phyloP scores from a whole-genome alignment of 2,329 filamentous ascomycete genomes.

The Fusarium cyanostomum region DNA sequence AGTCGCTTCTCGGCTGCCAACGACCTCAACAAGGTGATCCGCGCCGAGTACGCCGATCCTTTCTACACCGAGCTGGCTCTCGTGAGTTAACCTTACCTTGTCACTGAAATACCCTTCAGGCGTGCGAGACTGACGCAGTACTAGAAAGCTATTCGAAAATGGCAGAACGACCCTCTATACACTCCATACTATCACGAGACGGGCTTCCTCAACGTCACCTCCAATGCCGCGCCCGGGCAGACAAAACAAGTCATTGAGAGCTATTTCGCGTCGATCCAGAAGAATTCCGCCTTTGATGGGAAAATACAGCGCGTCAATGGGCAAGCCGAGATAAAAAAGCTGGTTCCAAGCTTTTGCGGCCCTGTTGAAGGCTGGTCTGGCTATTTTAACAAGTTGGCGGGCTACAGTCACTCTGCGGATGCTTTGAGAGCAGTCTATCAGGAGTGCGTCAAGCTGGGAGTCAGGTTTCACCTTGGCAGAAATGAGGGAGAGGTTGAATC shows the following conservation, averaged over 20 bases:
- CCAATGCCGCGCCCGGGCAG: constrained; percentile 11
- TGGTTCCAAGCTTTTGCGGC: constrained; percentile 19
- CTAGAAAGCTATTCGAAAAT: constrained; percentile 23
- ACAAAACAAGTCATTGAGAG: constrained; percentile 23
- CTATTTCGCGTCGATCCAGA: constrained; percentile 17
- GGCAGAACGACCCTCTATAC: constrained; percentile 26
- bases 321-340: constrained; percentile 12
- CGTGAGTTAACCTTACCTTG: background rate
- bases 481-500: constrained; percentile 25
- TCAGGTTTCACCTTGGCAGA: constrained; percentile 15
- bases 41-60: constrained; percentile 21
- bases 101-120: too few species aligned
- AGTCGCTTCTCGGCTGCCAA: constrained; percentile 28
- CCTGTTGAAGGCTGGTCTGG: constrained; percentile 17
- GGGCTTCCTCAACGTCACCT: constrained; percentile 28
- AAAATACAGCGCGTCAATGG: constrained; percentile 12
- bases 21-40: constrained; percentile 29
- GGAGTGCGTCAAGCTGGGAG: constrained; percentile 18
- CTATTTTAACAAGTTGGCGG: constrained; percentile 26
- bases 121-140: background rate
- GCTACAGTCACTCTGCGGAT: constrained; percentile 22
- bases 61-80: constrained; percentile 24
- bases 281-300: constrained; percentile 22
- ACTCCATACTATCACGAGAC: constrained; percentile 23
- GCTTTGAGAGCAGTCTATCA: constrained; percentile 24